Evolutionary conservation across 331 rosid genomes (phyloP), one percentile per base, ranked within the genome.

Genomic region (Phaseolus coccineus): DNA sequence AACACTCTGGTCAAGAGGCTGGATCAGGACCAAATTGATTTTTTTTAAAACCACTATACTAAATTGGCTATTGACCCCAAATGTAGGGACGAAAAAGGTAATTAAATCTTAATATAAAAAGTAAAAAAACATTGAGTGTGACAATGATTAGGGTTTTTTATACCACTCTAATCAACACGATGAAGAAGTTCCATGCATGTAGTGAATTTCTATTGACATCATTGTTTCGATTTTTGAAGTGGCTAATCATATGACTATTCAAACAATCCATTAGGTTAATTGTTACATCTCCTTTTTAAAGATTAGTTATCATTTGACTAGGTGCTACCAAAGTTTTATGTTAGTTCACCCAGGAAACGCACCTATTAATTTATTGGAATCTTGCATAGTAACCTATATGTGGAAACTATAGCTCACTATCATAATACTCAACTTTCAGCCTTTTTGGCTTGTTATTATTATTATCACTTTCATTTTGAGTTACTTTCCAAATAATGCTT

Each of bases 401-500:
- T 58, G 22, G 67, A 28, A 61, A 27, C 37, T 59, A 12, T 15
- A 2, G 37, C 19, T 62, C 5, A 31, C 44, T 2, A 33, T 31
- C 12, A 31, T 31, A 13, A 15, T 15, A 30, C 24, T 30, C 12
- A 5, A 61, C 2, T 33, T 33, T 35, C 1, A 35, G 39, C 39
- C 39, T 35, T 35, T 35, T 35, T 4, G 39, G 3, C 6, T 35
- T 35, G 4, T 39, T 39, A 39, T 39, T 39, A 6, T 6, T 39
- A 39, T 39, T 39, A 35, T 35, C 39, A 35, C 6, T 4, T 35
- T 35, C 39, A 35, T 35, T 8, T 6, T 47, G 22, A 16, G 6
- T n/a, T 73, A 58, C 50, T 73, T 44, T 51, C 11, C 67, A 65
- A 39, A 50, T 52, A 27, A 58, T 59, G 61, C 5, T 63, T 30